Evolutionary conservation across 352 stramenopile genomes (phyloP).

Genomic region (Plasmopara muralis): DNA sequence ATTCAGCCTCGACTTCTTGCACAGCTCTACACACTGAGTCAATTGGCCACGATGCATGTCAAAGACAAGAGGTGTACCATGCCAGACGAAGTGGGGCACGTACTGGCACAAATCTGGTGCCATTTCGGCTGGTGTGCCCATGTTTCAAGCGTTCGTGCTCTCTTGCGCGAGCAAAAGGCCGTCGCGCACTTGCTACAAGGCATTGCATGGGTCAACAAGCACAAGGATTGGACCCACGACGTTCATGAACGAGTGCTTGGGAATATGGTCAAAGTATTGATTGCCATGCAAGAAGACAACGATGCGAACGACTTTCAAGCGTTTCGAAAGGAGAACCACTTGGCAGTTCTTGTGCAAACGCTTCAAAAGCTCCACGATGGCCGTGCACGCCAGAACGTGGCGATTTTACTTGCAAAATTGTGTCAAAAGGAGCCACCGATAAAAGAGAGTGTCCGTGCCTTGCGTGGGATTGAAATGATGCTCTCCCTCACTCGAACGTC

Average conservation of each 20-base stretch:
- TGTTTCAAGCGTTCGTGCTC: constrained; percentile 22
- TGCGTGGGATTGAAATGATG: constrained; percentile 82
- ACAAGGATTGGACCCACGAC: constrained; percentile 16
- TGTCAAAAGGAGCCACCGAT: constrained; percentile 41
- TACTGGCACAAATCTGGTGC: constrained; percentile 62
- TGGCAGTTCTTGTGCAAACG: constrained; percentile 30
- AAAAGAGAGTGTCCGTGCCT: constrained; percentile 45
- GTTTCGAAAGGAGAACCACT: constrained; percentile 23
- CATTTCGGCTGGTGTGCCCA: constrained; percentile 58
- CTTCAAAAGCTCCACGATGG: constrained; percentile 44
- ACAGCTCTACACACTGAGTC: constrained; percentile 28
- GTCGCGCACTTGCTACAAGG: constrained; percentile 36
- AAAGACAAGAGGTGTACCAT: constrained; percentile 6
- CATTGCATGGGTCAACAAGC: constrained; percentile 27
- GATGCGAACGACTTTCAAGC: constrained; percentile 8
- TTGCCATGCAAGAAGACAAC: constrained; percentile 32
- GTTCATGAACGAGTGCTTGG: constrained; percentile 45
- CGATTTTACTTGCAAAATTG: constrained; percentile 65
- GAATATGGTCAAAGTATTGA: constrained; percentile 66
- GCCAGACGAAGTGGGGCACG: constrained; percentile 39
- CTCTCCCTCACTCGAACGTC: constrained; percentile 35
- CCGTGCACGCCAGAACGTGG: constrained; percentile 64
- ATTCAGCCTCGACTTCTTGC: constrained; percentile 16
- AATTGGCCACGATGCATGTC: constrained; percentile 20
- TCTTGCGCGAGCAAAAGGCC: constrained; percentile 31